Conservation (phyloP, 2,329 filamentous ascomycete genomes). For the Fusarium sp. region DNA sequence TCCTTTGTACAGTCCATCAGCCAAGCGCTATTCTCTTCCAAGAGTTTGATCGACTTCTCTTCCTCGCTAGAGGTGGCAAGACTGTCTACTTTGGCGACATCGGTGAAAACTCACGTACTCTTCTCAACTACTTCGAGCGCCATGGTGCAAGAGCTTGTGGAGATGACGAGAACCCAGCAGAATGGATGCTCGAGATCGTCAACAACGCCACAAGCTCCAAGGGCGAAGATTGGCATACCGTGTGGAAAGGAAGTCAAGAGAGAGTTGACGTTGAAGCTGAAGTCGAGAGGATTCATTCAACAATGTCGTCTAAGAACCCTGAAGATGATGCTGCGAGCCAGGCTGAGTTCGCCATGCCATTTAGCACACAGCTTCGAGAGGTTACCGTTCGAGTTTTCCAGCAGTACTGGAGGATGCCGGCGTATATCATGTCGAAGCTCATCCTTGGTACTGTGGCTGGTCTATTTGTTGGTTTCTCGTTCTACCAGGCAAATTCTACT, state of each 20-base stretch:
- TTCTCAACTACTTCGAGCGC: constrained; percentile 74
- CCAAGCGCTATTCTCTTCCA: constrained; percentile 67
- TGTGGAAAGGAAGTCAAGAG: constrained; percentile 71
- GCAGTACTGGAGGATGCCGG: constrained; percentile 86
- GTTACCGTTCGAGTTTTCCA: constrained; percentile 79
- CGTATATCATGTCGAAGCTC: constrained; percentile 82
- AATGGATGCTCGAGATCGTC: constrained; percentile 76
- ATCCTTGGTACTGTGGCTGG: constrained; percentile 69
- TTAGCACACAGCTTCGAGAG: constrained; percentile 72
- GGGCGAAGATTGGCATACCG: constrained; percentile 73
- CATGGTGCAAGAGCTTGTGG: constrained; percentile 73
- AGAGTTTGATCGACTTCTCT: constrained; percentile 71
- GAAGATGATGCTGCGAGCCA: constrained; percentile 50
- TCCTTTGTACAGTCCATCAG: constrained; percentile 69
- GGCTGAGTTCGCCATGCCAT: constrained; percentile 83
- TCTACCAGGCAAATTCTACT: constrained; percentile 68
- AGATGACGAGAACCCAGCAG: constrained; percentile 77
- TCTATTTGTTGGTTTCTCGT: constrained; percentile 82
- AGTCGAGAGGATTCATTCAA: constrained; percentile 72
- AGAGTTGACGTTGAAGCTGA: constrained; percentile 68
- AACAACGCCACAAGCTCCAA: constrained; percentile 56
- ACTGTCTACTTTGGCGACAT: constrained; percentile 79
- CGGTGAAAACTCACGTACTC: constrained; percentile 67
- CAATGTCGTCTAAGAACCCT: constrained; percentile 52
- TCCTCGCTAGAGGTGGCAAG: constrained; percentile 74